Percentiles rank a stretch among this genome's conserved stretches.
phyloP scores from a whole-genome alignment of 2,329 filamentous ascomycete genomes.

The Ophiostoma populinum region DNA sequence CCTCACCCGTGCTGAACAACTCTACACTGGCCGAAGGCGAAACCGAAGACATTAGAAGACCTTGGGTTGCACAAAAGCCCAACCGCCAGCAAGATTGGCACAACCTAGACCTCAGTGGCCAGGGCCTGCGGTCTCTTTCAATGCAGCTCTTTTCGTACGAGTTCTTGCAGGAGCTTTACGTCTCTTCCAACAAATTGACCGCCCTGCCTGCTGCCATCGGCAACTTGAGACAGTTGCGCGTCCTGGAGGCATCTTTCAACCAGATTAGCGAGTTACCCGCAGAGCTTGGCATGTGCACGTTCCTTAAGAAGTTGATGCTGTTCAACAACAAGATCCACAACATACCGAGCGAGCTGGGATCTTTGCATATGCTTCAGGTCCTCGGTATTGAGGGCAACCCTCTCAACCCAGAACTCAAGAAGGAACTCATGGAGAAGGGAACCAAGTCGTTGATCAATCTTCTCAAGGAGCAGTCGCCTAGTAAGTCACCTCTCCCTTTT shows the following conservation, averaged over 20 bases:
- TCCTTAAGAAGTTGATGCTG: constrained; percentile 65
- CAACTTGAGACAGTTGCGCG: constrained; percentile 59
- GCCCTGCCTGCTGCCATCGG: constrained; percentile 69
- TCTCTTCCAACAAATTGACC: constrained; percentile 81
- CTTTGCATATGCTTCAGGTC: constrained; percentile 72
- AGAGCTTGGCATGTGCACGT: constrained; percentile 94
- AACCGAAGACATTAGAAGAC: constrained; percentile 37
- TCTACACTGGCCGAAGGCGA: constrained; percentile 35
- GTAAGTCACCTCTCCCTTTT: constrained; percentile 33
- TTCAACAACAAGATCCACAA: constrained; percentile 81
- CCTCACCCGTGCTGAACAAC: constrained; percentile 31
- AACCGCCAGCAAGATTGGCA: constrained; percentile 71
- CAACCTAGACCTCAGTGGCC: constrained; percentile 88
- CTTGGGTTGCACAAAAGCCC: constrained; percentile 45
- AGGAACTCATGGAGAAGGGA: constrained; percentile 71
- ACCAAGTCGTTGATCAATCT: constrained; percentile 71
- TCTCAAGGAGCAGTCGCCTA: constrained; percentile 67
- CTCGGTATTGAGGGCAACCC: constrained; percentile 89
- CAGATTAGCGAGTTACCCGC: constrained; percentile 65
- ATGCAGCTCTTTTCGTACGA: constrained; percentile 68
- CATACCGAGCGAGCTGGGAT: constrained; percentile 75
- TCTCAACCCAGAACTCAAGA: constrained; percentile 56
- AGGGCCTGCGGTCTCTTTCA: constrained; percentile 72
- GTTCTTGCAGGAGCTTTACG: constrained; percentile 81
- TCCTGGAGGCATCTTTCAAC: constrained; percentile 82